Evolutionary conservation across 441 rosid genomes (phyloP).

Genomic region (Cnidoscolus chayamansa): DNA sequence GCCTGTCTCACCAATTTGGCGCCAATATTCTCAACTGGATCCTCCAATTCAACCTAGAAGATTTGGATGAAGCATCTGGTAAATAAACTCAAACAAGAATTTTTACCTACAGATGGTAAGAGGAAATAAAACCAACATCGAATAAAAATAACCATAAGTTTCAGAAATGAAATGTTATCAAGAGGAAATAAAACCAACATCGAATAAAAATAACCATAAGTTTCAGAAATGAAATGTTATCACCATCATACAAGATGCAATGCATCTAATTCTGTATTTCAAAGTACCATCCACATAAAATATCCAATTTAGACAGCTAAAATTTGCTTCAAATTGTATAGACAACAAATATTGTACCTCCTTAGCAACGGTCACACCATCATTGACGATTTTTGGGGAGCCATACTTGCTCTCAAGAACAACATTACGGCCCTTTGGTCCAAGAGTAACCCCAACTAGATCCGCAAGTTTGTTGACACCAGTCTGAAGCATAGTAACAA

Average conservation of each 20-base stretch:
- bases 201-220: not conserved
- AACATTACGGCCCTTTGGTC: conserved; percentile 94
- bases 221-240: not conserved
- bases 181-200: not conserved
- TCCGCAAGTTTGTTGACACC: conserved; percentile 99
- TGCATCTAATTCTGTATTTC: not conserved
- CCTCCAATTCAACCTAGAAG: conserved; percentile 87
- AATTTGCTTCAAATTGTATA: not conserved
- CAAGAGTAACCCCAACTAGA: conserved; percentile 93
- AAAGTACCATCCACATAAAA: not conserved
- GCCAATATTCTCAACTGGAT: conserved; percentile 95
- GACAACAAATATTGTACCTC: conserved; percentile 44
- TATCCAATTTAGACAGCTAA: not conserved
- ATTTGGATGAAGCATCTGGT: not conserved
- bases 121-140: not conserved
- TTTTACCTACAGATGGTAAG: not conserved
- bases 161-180: too few relatives aligned
- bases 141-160: not conserved
- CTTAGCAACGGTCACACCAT: conserved; percentile 91
- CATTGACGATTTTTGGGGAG: conserved; percentile 91
- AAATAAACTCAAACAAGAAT: not conserved
- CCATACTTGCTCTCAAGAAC: conserved; percentile 98
- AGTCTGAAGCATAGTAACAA: conserved; percentile 37
- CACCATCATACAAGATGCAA: not conserved
- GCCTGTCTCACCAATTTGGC: conserved; percentile 96